phyloP scores from a whole-genome alignment of 2,329 filamentous ascomycete species.

The Camptophora hylomeconis region DNA sequence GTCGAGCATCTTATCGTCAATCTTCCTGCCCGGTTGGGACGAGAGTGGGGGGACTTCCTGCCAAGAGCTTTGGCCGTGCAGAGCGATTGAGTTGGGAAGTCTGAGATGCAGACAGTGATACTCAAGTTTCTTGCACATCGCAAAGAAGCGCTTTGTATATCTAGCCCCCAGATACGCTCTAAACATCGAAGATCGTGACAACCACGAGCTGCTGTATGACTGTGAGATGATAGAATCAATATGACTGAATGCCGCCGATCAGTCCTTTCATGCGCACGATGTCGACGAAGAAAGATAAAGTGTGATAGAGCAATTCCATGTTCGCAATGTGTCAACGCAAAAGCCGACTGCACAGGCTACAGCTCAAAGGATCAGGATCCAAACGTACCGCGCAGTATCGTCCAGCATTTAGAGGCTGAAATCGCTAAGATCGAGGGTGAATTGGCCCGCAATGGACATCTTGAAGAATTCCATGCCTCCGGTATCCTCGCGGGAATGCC shows the following conservation, averaged over 20 bases:
- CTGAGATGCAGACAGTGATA: too few relatives aligned
- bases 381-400: constrained; percentile 22
- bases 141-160: too few relatives aligned
- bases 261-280: constrained; percentile 18
- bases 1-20: too few relatives aligned
- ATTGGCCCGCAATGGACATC: constrained; percentile 18
- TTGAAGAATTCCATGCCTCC: constrained; percentile 17
- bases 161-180: too few relatives aligned
- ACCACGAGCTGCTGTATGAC: too few relatives aligned
- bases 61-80: too few relatives aligned
- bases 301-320: constrained; percentile 20
- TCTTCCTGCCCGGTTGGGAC: too few relatives aligned
- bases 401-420: constrained; percentile 23
- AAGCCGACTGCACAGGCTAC: constrained; percentile 20
- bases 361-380: constrained; percentile 18
- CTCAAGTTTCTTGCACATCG: too few relatives aligned
- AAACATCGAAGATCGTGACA: too few relatives aligned
- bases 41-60: too few relatives aligned
- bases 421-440: constrained; percentile 23
- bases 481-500: constrained; percentile 19
- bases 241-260: constrained; percentile 19
- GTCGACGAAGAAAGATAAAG: constrained; percentile 19
- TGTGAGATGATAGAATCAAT: too few relatives aligned
- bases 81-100: too few relatives aligned
- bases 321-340: constrained; percentile 19